Base-by-base conservation (phyloP, 1,284 basidiomycete species). In the Bjerkandera adusta region DNA sequence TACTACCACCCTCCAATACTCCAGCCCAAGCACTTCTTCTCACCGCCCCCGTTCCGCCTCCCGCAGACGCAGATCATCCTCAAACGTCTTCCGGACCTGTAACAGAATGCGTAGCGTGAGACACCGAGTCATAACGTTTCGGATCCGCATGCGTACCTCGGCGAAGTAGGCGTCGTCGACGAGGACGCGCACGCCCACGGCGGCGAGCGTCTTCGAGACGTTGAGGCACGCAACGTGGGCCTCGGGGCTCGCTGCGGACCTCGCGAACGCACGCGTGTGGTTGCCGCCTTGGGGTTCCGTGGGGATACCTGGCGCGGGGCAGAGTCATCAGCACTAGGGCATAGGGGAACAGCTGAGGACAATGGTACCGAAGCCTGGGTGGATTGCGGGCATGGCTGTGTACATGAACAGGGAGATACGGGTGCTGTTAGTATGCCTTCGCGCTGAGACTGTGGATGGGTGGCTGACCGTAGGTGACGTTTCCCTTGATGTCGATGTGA, bases 381-480 rank as follows among this genome's bases (percentile, higher is more conserved):
- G 84, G 7, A 87, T 62, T 1, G 80, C 70, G 4, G 84, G 85
- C 2, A 86, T 54, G 49, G 69, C 83, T 87, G 52, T 30, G 35
- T 50, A 45, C 57, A 54, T 37, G 52, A 21, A 18, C 16, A 29
- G 29, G 39, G 26, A 50, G 43, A 36, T 18, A 18, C 33, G 20
- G 21, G 11, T 8, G 24, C 39, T 20, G 53, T 44, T 43, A 20
- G 36, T 13, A 43, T 29, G 21, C n/a, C 20, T 39, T 41, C 43
- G 34, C 27, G 34, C 40, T n/a, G 36, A 21, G 33, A 43, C 7
- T 67, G n/a, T n/a, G n/a, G n/a, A n/a, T n/a, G n/a, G n/a, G n/a
- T n/a, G n/a, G n/a, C n/a, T 57, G 64, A 80, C 83, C 76, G 52
- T 83, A 80, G 43, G 82, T 75, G 44, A 86, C 72, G 51, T 87